These are phyloP conservation scores for Sparassis latifolia DNA, from an alignment of 1,284 basidiomycete genomes.

Conservation along the genomic window DNA sequence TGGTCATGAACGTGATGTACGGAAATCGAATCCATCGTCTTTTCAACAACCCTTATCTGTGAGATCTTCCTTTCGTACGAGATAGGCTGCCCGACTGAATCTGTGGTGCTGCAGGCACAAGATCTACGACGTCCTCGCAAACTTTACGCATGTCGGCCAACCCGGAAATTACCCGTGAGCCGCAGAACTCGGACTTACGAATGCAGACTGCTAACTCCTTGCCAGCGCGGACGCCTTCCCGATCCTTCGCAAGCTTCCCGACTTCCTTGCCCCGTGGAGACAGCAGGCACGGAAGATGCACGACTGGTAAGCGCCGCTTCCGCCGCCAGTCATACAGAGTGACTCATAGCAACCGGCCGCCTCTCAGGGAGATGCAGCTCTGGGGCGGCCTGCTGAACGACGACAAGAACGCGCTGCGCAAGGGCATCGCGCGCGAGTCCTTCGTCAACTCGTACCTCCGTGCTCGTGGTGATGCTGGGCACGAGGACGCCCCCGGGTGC, in stretches of 20 bases:
- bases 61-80: neutral
- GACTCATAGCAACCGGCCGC: neutral
- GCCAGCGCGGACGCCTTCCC: constrained; percentile 25
- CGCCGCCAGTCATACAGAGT: no score
- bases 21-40: constrained; percentile 3
- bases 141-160: constrained; percentile 4
- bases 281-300: constrained; percentile 21
- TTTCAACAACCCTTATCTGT: constrained; percentile 4
- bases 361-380: constrained; percentile 18
- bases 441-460: constrained; percentile 16
- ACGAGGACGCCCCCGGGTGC: constrained; percentile 19
- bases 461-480: constrained; percentile 19
- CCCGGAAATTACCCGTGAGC: constrained; percentile 6
- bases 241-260: constrained; percentile 22
- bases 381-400: constrained; percentile 20
- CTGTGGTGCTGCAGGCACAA: constrained; percentile 1
- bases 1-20: constrained; percentile 4
- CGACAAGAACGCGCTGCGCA: neutral
- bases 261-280: constrained; percentile 22
- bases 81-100: neutral
- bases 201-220: no score
- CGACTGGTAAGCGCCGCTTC: constrained; percentile 19
- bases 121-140: constrained; percentile 4
- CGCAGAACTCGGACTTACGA: no score
- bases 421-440: constrained; percentile 1